Evolutionary conservation across 306 rosid species (phyloP).

Genomic region (Canavalia gladiata): DNA sequence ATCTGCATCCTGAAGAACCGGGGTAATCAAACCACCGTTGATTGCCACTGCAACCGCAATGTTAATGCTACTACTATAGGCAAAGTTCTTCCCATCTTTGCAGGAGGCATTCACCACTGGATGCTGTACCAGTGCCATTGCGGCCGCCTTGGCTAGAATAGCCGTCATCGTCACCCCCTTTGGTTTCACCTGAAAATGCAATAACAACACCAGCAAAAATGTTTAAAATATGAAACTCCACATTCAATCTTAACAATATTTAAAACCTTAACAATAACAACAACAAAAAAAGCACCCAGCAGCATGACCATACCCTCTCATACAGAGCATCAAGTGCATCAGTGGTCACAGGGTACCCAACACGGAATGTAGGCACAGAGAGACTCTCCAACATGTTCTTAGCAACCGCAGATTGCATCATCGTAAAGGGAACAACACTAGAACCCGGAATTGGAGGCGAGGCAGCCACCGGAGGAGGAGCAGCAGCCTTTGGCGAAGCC

Average conservation of each 20-base stretch:
- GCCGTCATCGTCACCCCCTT: constrained; percentile 98
- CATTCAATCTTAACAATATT: background rate
- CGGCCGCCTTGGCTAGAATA: constrained; percentile 83
- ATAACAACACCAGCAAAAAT: constrained; percentile 12
- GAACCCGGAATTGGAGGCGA: constrained; percentile 75
- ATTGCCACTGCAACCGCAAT: constrained; percentile 88
- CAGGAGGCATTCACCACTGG: constrained; percentile 83
- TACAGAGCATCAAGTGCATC: constrained; percentile 80
- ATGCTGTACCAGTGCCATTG: constrained; percentile 87
- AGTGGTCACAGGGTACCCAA: constrained; percentile 75
- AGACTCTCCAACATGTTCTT: constrained; percentile 95
- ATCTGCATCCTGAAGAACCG: constrained; percentile 93
- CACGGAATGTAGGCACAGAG: constrained; percentile 84
- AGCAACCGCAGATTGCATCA: constrained; percentile 90
- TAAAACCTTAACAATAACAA: too few species aligned
- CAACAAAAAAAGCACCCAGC: background rate
- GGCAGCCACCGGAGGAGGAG: constrained; percentile 10
- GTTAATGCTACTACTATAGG: constrained; percentile 70
- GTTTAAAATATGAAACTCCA: constrained; percentile 22
- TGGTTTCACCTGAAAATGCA: constrained; percentile 72
- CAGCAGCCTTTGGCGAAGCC: constrained; percentile 49
- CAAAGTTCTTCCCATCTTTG: constrained; percentile 83
- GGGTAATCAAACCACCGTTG: constrained; percentile 88
- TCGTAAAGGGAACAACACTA: constrained; percentile 81
- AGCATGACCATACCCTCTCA: constrained; percentile 64